These are phyloP conservation scores for Andalucia godoyi DNA, from an alignment of 78 protist genomes.

Conservation along the genomic window DNA sequence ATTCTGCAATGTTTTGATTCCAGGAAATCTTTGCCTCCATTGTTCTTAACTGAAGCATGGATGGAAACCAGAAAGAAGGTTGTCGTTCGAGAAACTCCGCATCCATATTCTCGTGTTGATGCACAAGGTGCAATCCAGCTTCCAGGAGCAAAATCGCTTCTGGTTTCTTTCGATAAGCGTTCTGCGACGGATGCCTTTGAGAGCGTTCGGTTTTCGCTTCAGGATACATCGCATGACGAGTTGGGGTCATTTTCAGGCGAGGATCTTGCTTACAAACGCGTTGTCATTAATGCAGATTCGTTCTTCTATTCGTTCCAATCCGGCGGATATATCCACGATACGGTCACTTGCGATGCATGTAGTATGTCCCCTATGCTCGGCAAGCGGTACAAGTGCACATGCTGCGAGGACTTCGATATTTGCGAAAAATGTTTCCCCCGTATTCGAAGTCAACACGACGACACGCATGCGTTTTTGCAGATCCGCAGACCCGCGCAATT, in stretches of 20 bases:
- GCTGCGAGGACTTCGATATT: neutral
- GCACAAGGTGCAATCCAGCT: neutral
- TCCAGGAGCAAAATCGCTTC: conserved; percentile 1
- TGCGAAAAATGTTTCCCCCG: neutral
- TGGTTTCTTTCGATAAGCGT: neutral
- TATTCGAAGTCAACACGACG: neutral
- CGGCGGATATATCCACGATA: neutral
- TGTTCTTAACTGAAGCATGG: neutral
- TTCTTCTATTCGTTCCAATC: neutral
- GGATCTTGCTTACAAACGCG: neutral
- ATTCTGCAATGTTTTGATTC: neutral
- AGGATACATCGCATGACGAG: neutral
- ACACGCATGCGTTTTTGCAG: neutral
- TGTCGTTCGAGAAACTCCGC: neutral
- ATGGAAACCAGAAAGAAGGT: neutral
- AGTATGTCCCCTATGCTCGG: too few species aligned
- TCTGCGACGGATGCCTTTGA: neutral
- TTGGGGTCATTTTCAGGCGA: conserved; percentile 1
- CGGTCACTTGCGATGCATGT: too few species aligned
- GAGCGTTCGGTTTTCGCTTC: neutral
- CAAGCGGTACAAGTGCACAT: neutral
- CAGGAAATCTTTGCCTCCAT: neutral
- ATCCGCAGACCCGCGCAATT: conserved; percentile 1
- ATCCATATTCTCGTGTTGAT: neutral
- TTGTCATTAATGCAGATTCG: neutral